These are phyloP conservation scores for Aspergillus sp. DNA, from an alignment of 2,329 filamentous ascomycete species.

Conservation along the genomic window DNA sequence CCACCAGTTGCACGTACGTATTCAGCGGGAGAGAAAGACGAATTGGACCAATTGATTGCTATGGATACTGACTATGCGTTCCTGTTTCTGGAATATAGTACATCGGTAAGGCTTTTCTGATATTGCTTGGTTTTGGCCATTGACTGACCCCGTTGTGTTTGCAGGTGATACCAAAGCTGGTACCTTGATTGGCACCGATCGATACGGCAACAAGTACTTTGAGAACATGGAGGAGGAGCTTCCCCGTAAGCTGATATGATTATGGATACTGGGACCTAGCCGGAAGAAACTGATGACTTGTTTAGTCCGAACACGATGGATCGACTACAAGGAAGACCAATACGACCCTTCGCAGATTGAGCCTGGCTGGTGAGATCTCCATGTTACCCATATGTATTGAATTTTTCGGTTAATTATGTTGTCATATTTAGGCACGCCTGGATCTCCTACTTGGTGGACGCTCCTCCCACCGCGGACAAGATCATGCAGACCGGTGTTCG, in stretches of 20 bases:
- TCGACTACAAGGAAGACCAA: slow-evolving; percentile 89
- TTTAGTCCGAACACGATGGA: slow-evolving; percentile 89
- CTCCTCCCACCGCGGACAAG: slow-evolving; percentile 72
- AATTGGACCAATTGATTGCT: slow-evolving; percentile 2
- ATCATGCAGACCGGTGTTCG: slow-evolving; percentile 63
- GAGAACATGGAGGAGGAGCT: slow-evolving; percentile 90
- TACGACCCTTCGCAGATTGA: slow-evolving; percentile 65
- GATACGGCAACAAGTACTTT: slow-evolving; percentile 95
- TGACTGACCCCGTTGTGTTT: slow-evolving; percentile 21
- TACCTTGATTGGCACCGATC: slow-evolving; percentile 75
- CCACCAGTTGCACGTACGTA: slow-evolving; percentile 79
- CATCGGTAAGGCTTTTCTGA: slow-evolving; percentile 32
- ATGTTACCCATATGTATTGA: not conserved
- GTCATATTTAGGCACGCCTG: slow-evolving; percentile 69
- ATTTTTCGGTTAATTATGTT: slow-evolving; percentile 2
- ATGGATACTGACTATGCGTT: slow-evolving; percentile 15
- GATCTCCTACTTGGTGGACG: slow-evolving; percentile 91
- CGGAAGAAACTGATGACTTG: slow-evolving; percentile 11
- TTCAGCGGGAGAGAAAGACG: slow-evolving; percentile 5
- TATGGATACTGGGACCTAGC: slow-evolving; percentile 2
- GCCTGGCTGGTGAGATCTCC: slow-evolving; percentile 66
- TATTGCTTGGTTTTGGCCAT: not conserved
- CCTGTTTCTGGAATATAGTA: slow-evolving; percentile 26
- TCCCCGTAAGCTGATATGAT: slow-evolving; percentile 58
- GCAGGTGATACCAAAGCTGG: slow-evolving; percentile 95